A percentile compares a stretch with the other conserved stretches of the same genome.
Evolutionary conservation across 495 filamentous ascomycete species (phyloP).

Genomic region (Immersiella caudata): DNA sequence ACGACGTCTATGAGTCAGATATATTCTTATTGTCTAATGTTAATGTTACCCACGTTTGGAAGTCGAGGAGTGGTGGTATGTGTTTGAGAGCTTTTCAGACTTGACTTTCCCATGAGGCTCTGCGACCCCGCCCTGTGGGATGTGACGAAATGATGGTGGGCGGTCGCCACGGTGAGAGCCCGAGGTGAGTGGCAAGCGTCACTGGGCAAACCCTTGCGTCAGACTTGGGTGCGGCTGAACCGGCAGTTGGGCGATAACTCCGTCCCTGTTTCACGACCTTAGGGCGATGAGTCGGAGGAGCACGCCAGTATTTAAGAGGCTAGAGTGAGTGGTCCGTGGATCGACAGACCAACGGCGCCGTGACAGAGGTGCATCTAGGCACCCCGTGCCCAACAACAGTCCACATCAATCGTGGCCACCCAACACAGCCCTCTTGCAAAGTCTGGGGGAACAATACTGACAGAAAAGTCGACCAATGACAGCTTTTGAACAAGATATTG

Average conservation of each 20-base stretch:
- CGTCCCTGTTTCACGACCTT: neutral
- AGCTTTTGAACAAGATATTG: neutral
- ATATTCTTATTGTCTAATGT: conserved; percentile 18
- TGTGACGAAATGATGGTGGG: neutral
- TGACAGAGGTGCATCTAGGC: neutral
- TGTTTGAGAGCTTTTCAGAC: neutral
- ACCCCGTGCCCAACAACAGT: neutral
- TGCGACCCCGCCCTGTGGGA: neutral
- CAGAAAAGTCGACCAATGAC: neutral
- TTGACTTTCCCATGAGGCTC: neutral
- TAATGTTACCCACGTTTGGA: conserved; percentile 7
- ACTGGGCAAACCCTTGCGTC: neutral
- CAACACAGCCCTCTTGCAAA: neutral
- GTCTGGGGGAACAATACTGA: neutral
- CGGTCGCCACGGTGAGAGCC: neutral
- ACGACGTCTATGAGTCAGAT: conserved; percentile 8
- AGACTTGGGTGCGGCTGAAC: neutral
- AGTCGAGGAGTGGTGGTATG: no score
- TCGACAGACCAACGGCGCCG: no score
- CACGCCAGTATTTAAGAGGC: neutral
- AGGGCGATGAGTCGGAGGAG: neutral
- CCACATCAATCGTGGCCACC: neutral
- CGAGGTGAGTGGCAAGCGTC: neutral
- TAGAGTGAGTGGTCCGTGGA: neutral
- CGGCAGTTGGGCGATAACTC: neutral